phyloP scores from a whole-genome alignment of 306 rosid genomes.

The Ochetophila trinervis region DNA sequence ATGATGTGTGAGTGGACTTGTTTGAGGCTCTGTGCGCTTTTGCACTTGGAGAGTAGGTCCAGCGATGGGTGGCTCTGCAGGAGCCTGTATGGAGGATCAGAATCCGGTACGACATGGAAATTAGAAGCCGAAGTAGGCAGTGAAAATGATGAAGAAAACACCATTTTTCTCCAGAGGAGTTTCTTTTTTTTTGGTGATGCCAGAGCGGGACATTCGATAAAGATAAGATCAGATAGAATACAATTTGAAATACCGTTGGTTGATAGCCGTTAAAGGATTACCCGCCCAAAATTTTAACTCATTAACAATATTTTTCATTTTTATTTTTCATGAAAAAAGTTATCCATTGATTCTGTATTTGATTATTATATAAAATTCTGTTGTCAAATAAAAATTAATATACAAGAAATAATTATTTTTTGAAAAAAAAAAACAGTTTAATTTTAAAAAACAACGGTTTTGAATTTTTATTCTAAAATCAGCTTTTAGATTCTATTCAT shows the following conservation, averaged over 20 bases:
- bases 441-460: too few species aligned
- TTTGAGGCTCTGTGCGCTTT: slow-evolving; percentile 35
- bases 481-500: too few species aligned
- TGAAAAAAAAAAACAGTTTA: too few species aligned
- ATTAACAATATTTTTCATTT: background rate
- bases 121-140: slow-evolving; percentile 26
- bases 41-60: slow-evolving; percentile 53
- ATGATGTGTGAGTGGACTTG: slow-evolving; percentile 63
- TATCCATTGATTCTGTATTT: background rate
- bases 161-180: slow-evolving; percentile 27
- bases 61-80: slow-evolving; percentile 53
- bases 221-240: background rate
- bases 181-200: background rate
- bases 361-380: background rate
- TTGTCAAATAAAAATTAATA: too few species aligned
- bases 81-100: slow-evolving; percentile 59
- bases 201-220: background rate
- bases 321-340: background rate
- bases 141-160: slow-evolving; percentile 21
- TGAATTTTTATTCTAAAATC: too few species aligned
- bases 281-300: slow-evolving; percentile 15
- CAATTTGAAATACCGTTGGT: slow-evolving; percentile 11
- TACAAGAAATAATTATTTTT: too few species aligned
- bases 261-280: background rate
- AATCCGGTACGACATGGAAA: slow-evolving; percentile 44